Conservation (phyloP, 2,329 filamentous ascomycete species). For the Colletotrichum ledebouriae region DNA sequence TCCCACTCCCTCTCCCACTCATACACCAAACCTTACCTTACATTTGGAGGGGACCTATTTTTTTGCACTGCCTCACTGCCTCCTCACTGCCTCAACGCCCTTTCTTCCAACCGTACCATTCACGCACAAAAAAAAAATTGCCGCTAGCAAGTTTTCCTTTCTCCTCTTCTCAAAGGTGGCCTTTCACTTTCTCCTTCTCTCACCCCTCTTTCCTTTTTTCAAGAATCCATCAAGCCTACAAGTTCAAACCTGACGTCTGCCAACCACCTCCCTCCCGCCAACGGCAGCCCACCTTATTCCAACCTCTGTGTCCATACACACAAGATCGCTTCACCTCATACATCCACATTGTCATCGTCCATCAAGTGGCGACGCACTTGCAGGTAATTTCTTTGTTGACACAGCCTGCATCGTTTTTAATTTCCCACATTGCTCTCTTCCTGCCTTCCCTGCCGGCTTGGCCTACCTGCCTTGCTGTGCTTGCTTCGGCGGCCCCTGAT, state of each 20-base stretch:
- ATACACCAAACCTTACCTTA: slow-evolving; percentile 42
- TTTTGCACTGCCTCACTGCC: slow-evolving; percentile 43
- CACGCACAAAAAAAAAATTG: slow-evolving; percentile 24
- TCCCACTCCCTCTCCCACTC: slow-evolving; percentile 37
- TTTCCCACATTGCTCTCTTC: not conserved
- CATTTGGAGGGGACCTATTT: slow-evolving; percentile 33
- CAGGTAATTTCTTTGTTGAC: slow-evolving; percentile 28
- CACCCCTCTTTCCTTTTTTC: slow-evolving; percentile 39
- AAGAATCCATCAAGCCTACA: slow-evolving; percentile 32
- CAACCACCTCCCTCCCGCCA: slow-evolving; percentile 30
- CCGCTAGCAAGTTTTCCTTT: slow-evolving; percentile 41
- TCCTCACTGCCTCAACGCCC: slow-evolving; percentile 43
- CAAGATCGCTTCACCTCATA: not conserved
- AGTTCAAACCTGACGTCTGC: slow-evolving; percentile 30
- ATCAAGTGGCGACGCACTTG: slow-evolving; percentile 24
- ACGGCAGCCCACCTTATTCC: slow-evolving; percentile 39
- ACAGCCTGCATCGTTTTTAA: slow-evolving; percentile 23
- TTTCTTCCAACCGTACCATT: slow-evolving; percentile 33
- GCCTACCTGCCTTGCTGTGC: slow-evolving; percentile 17
- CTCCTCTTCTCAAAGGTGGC: slow-evolving; percentile 38
- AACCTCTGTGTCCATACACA: slow-evolving; percentile 20
- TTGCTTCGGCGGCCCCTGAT: slow-evolving; percentile 30
- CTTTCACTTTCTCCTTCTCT: slow-evolving; percentile 32
- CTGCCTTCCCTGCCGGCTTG: slow-evolving; percentile 12
- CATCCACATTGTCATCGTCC: slow-evolving; percentile 15